Evolutionary conservation across 1,284 basidiomycete species (phyloP).

Genomic region (Mycosarcoma maydis): DNA sequence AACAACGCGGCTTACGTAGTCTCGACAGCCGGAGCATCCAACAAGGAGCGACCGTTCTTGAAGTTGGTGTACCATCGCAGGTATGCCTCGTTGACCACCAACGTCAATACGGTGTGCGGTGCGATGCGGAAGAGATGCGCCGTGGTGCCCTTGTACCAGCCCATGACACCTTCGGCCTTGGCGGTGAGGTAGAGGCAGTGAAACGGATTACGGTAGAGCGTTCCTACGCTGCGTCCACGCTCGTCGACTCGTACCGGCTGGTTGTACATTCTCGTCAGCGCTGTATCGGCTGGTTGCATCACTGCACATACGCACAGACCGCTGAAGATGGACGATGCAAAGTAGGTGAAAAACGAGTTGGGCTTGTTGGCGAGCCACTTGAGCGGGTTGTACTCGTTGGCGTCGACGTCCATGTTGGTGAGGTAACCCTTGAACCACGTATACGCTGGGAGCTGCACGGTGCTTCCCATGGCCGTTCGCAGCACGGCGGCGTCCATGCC

Average conservation of each 20-base stretch:
- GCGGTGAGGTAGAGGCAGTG: slow-evolving; percentile 97
- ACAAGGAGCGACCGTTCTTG: slow-evolving; percentile 42
- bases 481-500: slow-evolving; percentile 94
- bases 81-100: slow-evolving; percentile 57
- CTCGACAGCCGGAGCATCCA: slow-evolving; percentile 38
- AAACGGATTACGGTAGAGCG: slow-evolving; percentile 75
- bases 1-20: slow-evolving; percentile 6
- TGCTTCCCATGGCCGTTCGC: slow-evolving; percentile 91
- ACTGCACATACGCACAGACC: slow-evolving; percentile 80
- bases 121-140: slow-evolving; percentile 64
- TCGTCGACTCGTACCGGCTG: slow-evolving; percentile 70
- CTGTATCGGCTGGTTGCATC: slow-evolving; percentile 71
- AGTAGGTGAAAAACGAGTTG: slow-evolving; percentile 85
- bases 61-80: slow-evolving; percentile 56
- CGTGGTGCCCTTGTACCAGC: slow-evolving; percentile 69
- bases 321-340: slow-evolving; percentile 86
- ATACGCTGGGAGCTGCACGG: slow-evolving; percentile 95
- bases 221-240: slow-evolving; percentile 42
- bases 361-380: slow-evolving; percentile 64
- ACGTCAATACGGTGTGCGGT: slow-evolving; percentile 63
- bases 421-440: slow-evolving; percentile 74
- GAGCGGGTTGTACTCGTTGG: slow-evolving; percentile 67
- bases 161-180: slow-evolving; percentile 85
- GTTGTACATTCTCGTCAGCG: slow-evolving; percentile 94
- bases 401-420: slow-evolving; percentile 51